Evolutionary conservation across 2,329 filamentous ascomycete genomes (phyloP).

Genomic region (Stachybotrys elegans): DNA sequence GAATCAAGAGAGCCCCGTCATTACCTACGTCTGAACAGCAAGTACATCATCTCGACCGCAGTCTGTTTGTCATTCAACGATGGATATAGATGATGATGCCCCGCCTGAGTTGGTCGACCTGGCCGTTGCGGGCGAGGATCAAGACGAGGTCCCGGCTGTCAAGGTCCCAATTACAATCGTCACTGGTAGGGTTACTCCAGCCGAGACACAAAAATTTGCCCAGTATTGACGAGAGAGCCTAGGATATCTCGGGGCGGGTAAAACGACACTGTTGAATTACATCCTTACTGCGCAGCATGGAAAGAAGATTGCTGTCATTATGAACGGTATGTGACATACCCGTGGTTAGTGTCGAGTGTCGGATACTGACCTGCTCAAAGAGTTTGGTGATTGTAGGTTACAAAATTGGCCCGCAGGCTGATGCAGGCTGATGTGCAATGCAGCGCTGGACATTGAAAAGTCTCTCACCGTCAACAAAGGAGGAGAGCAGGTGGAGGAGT

Average conservation of each 20-base stretch:
- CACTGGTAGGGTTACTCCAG: constrained; percentile 49
- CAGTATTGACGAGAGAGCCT: not conserved
- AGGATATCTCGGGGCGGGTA: constrained; percentile 94
- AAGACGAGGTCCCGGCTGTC: constrained; percentile 45
- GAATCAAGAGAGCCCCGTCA: no score
- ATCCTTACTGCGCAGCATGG: constrained; percentile 92
- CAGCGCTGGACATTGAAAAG: constrained; percentile 92
- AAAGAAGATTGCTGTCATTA: constrained; percentile 95
- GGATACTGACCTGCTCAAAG: constrained; percentile 34
- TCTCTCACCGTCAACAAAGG: constrained; percentile 86
- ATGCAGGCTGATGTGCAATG: constrained; percentile 9
- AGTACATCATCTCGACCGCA: not conserved
- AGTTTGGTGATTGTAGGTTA: constrained; percentile 73
- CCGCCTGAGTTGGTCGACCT: constrained; percentile 60
- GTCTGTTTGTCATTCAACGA: constrained; percentile 21
- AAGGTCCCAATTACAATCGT: constrained; percentile 84
- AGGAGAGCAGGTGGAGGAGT: constrained; percentile 80
- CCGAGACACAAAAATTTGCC: not conserved
- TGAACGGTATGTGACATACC: constrained; percentile 60
- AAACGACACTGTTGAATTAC: constrained; percentile 93
- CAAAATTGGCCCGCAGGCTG: no score
- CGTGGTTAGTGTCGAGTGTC: not conserved
- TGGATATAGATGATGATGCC: constrained; percentile 62
- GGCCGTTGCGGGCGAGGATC: constrained; percentile 25
- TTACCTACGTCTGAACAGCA: no score